Evolutionary conservation across 345 rosid genomes (phyloP).

Genomic region (Toxicodendron radicans): DNA sequence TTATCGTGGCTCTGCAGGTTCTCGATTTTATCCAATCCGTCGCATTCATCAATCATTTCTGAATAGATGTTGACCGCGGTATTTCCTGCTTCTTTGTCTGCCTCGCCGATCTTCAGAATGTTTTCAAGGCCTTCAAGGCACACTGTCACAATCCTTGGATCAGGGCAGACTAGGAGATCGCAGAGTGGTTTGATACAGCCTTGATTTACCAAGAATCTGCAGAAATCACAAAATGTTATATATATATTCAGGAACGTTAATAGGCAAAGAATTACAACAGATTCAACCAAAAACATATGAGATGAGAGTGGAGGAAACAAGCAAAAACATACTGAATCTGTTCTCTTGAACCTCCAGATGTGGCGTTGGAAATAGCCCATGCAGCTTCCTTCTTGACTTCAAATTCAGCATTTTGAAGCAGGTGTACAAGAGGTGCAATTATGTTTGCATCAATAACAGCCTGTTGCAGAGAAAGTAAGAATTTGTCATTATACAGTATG

Average conservation of each 20-base stretch:
- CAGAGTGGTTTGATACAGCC: constrained; percentile 47
- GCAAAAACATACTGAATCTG: constrained; percentile 33
- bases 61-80: constrained; percentile 27
- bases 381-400: constrained; percentile 49
- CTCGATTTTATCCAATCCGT: constrained; percentile 39
- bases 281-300: no score
- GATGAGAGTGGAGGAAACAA: no score
- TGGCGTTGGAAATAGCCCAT: constrained; percentile 48
- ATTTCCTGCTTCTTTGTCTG: constrained; percentile 31
- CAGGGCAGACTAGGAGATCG: constrained; percentile 38
- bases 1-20: constrained; percentile 40
- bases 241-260: no score
- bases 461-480: constrained; percentile 16
- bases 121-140: constrained; percentile 43
- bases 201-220: constrained; percentile 39
- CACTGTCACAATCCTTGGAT: constrained; percentile 31
- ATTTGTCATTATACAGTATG: no score
- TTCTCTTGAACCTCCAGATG: constrained; percentile 34
- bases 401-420: constrained; percentile 41
- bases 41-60: constrained; percentile 34
- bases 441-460: constrained; percentile 42
- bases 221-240: not conserved
- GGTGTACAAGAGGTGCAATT: constrained; percentile 37
- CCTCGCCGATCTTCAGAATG: constrained; percentile 41
- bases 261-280: no score